Evolutionary conservation across 2,329 filamentous ascomycete genomes (phyloP), one percentile per base, ranked within the genome.

Genomic region (Alternaria brassicicola): DNA sequence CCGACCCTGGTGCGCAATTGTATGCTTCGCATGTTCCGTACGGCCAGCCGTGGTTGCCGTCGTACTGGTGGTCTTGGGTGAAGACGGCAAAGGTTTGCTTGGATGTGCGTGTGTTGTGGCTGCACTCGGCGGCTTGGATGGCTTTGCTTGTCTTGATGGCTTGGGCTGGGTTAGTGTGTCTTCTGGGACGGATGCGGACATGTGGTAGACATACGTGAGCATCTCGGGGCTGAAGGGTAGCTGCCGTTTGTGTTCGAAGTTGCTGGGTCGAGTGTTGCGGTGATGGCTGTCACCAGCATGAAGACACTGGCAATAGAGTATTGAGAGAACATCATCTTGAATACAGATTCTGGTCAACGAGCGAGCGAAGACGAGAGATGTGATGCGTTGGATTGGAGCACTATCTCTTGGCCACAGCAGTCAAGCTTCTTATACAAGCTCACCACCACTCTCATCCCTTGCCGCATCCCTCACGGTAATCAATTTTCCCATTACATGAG

Each of bases 41-140:
- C 2, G 81, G 81, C 3, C 75, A 77, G 23, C 82, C 82, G 57
- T 82, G 53, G 58, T 65, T 65, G 21, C 57, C 61, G 61, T 83
- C 79, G 65, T 82, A 82, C 54, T 80, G 66, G 67, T 82, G 80
- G 67, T 83, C 79, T 6, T 74, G 77, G n/a, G 67, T 73, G 67
- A 79, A 79, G 48, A 79, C 66, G 43, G 77, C 78, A 41, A 79
- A 80, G 13, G 77, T 80, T 57, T 80, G 74, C 0, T 59, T 72
- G 35, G 65, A 62, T 12, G 66, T 67, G 39, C 77, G 76, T 1
- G 77, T 79, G 69, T 79, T 80, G 68, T 79, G 72, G 51, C 71
- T 69, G 69, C 78, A 80, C 62, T 80, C 79, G 38, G 78, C 78
- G 19, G 78, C 78, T 67, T 80, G 78, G 61, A 80, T 79, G 43